These are phyloP conservation scores for Citrus maxima DNA, from an alignment of 345 rosid genomes.

Conservation along the genomic window DNA sequence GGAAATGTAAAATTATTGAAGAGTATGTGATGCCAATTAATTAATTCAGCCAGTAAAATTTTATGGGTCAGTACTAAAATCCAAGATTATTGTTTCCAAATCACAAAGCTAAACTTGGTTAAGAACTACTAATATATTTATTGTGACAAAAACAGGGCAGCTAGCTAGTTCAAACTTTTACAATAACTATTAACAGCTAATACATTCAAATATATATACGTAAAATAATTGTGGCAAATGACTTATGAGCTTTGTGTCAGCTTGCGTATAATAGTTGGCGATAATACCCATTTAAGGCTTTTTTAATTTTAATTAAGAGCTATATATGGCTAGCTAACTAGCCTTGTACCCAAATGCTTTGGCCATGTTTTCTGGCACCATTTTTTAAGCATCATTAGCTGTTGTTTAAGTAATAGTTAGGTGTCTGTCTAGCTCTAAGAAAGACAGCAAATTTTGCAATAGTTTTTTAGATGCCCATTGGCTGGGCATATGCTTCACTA, in stretches of 20 bases:
- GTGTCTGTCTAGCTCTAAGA: constrained; percentile 14
- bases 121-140: background rate
- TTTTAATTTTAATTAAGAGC: background rate
- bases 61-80: background rate
- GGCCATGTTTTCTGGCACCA: background rate
- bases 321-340: background rate
- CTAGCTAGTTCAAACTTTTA: background rate
- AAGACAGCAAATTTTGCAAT: background rate
- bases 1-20: too few species aligned
- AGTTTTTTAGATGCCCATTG: constrained; percentile 5
- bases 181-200: background rate
- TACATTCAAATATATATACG: too few species aligned
- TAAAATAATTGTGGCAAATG: too few species aligned
- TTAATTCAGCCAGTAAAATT: too few species aligned
- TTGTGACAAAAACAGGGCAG: background rate
- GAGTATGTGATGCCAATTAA: too few species aligned
- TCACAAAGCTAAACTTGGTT: background rate
- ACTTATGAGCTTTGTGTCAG: background rate
- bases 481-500: background rate
- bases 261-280: constrained; percentile 8
- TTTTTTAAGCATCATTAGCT: constrained; percentile 23
- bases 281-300: constrained; percentile 17
- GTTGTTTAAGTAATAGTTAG: constrained; percentile 16
- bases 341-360: constrained; percentile 8
- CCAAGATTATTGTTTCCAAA: background rate